Conservation (phyloP, 352 stramenopile species). For the Phytophthora pseudosyringae region DNA sequence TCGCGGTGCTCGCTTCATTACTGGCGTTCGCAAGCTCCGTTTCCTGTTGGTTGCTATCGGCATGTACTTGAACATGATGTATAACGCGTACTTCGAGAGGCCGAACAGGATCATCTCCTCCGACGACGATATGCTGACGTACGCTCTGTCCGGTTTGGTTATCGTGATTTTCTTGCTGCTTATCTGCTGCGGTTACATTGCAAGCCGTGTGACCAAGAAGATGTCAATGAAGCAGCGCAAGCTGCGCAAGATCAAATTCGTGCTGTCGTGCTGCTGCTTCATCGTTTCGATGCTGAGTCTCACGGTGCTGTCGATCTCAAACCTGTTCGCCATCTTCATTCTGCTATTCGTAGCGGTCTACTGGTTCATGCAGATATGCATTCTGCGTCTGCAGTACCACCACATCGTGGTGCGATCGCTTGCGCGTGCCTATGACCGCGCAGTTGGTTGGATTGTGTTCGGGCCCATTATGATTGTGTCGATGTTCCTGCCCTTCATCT, state of each 20-base stretch:
- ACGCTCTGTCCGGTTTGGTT: conserved; percentile 66
- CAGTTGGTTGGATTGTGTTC: conserved; percentile 89
- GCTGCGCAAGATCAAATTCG: conserved; percentile 90
- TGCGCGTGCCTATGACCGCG: conserved; percentile 74
- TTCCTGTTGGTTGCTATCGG: conserved; percentile 77
- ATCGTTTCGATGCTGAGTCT: conserved; percentile 72
- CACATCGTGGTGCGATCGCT: conserved; percentile 86
- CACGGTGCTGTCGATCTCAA: conserved; percentile 69
- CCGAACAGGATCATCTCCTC: conserved; percentile 64
- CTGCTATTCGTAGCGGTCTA: conserved; percentile 78
- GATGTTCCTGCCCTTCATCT: conserved; percentile 91
- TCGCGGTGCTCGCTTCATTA: conserved; percentile 61
- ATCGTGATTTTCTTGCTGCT: conserved; percentile 77
- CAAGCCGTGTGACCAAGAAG: conserved; percentile 89
- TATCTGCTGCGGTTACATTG: conserved; percentile 85
- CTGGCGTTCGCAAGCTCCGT: conserved; percentile 79
- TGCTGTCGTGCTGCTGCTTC: conserved; percentile 75
- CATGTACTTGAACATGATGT: conserved; percentile 85
- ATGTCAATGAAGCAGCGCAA: conserved; percentile 92
- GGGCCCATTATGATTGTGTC: conserved; percentile 88
- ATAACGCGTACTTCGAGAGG: conserved; percentile 79
- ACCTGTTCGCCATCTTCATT: conserved; percentile 78
- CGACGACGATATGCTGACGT: conserved; percentile 61
- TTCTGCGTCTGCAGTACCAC: conserved; percentile 81
- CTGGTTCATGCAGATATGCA: conserved; percentile 89